Conservation (phyloP, 805 yeast species). For the Debaryomyces prosopidis region DNA sequence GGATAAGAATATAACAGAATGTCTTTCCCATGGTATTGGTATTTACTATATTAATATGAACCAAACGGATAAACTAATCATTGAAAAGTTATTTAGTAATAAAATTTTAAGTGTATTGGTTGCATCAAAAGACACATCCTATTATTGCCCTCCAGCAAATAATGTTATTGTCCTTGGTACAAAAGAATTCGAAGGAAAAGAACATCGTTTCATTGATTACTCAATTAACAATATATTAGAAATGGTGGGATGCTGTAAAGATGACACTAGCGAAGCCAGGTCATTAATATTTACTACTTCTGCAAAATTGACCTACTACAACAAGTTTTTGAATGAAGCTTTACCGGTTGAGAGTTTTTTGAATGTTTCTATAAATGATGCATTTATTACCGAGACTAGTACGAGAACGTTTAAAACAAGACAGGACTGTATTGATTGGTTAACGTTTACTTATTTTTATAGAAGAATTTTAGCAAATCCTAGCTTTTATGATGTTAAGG, state of each 20-base stretch:
- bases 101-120: constrained; percentile 58
- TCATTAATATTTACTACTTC: constrained; percentile 58
- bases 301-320: constrained; percentile 61
- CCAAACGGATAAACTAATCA: constrained; percentile 50
- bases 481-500: constrained; percentile 79
- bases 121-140: constrained; percentile 58
- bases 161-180: constrained; percentile 71
- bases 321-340: constrained; percentile 68
- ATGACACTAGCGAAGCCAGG: constrained; percentile 23
- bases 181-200: constrained; percentile 67
- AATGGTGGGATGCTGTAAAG: constrained; percentile 56
- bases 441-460: constrained; percentile 81
- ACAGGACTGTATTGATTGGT: constrained; percentile 90
- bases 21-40: constrained; percentile 64
- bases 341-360: constrained; percentile 83
- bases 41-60: constrained; percentile 59
- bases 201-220: constrained; percentile 69
- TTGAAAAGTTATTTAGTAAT: constrained; percentile 51
- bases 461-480: constrained; percentile 82
- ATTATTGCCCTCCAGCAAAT: constrained; percentile 51
- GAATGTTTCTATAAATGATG: constrained; percentile 59
- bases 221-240: constrained; percentile 63
- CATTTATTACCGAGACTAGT: constrained; percentile 72
- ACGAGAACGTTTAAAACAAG: constrained; percentile 59
- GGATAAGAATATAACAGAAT: constrained; percentile 47